Percentiles rank a stretch among this genome's conserved stretches.
phyloP scores from a whole-genome alignment of 768 basidiomycete species.

The Tricholoma furcatifolium region DNA sequence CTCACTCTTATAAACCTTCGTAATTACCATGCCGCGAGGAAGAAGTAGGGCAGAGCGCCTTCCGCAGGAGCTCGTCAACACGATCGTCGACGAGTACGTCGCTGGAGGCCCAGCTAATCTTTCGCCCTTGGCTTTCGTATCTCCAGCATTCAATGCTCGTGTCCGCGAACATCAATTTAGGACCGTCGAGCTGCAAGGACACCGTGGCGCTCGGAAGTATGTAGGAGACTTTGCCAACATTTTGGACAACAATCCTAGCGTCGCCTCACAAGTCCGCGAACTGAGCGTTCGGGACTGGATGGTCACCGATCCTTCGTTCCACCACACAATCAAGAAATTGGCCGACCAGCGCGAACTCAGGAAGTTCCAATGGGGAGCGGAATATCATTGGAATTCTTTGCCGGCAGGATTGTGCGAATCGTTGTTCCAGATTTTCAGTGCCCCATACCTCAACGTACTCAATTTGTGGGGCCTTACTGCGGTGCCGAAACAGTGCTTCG shows the following conservation, averaged over 20 bases:
- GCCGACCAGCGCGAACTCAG: background rate
- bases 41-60: background rate
- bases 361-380: background rate
- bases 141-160: background rate
- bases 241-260: background rate
- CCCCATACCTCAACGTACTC: background rate
- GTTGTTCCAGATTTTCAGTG: background rate
- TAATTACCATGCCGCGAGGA: too few species aligned
- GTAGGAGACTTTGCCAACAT: background rate
- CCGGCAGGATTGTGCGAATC: background rate
- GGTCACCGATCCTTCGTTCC: background rate
- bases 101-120: background rate
- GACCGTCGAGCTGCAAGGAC: background rate
- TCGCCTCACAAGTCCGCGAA: background rate
- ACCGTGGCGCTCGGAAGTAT: background rate
- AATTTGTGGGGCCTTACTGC: background rate
- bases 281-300: background rate
- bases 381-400: background rate
- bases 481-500: background rate
- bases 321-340: background rate
- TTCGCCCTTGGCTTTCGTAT: background rate
- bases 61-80: background rate
- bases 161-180: background rate
- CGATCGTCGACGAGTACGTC: background rate
- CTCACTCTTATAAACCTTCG: too few species aligned